These are phyloP conservation scores for Calvatia gigantea DNA, from an alignment of 768 basidiomycete genomes.

Conservation along the genomic window DNA sequence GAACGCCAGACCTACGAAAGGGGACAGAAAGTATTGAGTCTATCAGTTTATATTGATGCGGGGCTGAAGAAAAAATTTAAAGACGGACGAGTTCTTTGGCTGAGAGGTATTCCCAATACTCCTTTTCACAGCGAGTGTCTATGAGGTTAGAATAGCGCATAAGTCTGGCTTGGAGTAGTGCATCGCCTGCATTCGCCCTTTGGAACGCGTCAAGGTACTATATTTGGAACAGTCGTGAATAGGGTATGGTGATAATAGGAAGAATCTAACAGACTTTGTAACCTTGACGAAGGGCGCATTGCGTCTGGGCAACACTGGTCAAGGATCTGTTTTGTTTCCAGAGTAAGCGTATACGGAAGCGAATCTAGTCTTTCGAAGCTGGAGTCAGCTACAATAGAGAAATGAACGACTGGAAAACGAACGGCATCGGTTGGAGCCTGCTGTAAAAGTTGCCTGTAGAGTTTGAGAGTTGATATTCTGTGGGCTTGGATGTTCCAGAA, in stretches of 20 bases:
- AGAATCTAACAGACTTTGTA: constrained; percentile 46
- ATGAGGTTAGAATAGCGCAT: constrained; percentile 59
- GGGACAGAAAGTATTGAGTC: neutral
- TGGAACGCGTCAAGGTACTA: constrained; percentile 63
- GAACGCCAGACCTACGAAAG: constrained; percentile 49
- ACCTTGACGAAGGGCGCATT: constrained; percentile 41
- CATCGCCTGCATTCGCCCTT: constrained; percentile 52
- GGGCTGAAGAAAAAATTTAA: neutral
- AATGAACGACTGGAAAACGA: constrained; percentile 17
- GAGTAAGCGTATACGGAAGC: constrained; percentile 48
- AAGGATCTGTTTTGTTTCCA: constrained; percentile 50
- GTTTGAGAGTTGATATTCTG: constrained; percentile 62
- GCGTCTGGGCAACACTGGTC: constrained; percentile 52
- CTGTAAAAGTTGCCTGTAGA: constrained; percentile 70
- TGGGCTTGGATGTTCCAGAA: constrained; percentile 73
- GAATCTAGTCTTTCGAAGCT: constrained; percentile 40
- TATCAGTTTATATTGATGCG: neutral
- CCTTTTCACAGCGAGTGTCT: constrained; percentile 44
- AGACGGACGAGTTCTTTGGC: constrained; percentile 49
- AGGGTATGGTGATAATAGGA: neutral
- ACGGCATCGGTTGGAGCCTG: constrained; percentile 56
- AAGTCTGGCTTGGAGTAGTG: constrained; percentile 41
- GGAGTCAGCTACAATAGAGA: neutral
- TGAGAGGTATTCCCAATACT: constrained; percentile 41
- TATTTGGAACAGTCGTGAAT: neutral